A percentile compares a stretch with the other conserved stretches of the same genome.
Evolutionary conservation across 208 protist species (phyloP).

Genomic region (Naegleria gruberi): DNA sequence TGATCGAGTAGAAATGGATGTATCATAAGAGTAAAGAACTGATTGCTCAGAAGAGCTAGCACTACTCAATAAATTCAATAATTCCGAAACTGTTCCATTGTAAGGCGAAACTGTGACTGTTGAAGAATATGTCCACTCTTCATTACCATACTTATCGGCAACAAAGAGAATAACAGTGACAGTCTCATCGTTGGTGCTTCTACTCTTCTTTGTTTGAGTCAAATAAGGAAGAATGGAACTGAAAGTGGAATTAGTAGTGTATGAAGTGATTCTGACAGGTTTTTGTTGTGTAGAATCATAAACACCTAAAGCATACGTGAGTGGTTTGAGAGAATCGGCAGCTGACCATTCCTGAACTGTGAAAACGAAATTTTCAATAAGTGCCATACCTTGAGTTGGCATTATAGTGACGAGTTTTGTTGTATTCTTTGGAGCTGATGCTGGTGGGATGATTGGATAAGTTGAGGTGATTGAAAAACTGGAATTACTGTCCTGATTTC

Average conservation of each 20-base stretch:
- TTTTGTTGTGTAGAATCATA: not conserved
- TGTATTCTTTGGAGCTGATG: not conserved
- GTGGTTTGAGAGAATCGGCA: not conserved
- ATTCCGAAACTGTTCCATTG: not conserved
- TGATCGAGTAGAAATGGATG: not conserved
- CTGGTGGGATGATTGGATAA: not conserved
- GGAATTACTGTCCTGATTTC: no score
- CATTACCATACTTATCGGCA: not conserved
- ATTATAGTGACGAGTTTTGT: not conserved
- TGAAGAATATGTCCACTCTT: not conserved
- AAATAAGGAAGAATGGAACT: not conserved
- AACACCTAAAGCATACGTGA: not conserved
- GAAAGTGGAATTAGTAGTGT: not conserved
- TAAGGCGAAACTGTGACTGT: not conserved
- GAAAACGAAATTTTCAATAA: not conserved
- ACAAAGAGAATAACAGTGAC: not conserved
- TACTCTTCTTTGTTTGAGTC: not conserved
- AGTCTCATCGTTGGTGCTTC: not conserved
- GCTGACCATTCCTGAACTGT: not conserved
- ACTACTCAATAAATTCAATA: not conserved
- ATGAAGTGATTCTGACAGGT: not conserved
- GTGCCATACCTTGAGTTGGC: not conserved
- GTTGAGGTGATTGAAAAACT: not conserved
- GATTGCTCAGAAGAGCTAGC: not conserved
- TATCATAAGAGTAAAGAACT: not conserved